Evolutionary conservation across 306 rosid species (phyloP).

Genomic region (Lathyrus sativus): DNA sequence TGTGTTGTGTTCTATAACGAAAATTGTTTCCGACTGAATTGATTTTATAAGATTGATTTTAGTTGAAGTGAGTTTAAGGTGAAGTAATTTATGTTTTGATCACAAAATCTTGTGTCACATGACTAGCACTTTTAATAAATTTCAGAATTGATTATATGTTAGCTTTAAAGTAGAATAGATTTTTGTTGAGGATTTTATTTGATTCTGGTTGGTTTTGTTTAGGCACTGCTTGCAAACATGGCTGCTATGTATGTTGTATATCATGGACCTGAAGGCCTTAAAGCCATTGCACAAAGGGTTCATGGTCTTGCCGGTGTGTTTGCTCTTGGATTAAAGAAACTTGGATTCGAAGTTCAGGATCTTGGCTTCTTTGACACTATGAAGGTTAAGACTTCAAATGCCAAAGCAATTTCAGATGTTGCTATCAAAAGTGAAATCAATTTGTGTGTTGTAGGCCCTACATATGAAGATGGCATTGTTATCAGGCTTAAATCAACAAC

Average conservation of each 20-base stretch:
- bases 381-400: conserved; percentile 70
- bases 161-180: background rate
- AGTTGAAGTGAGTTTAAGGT: too few relatives aligned
- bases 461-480: conserved; percentile 33
- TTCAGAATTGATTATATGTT: background rate
- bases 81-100: background rate
- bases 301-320: conserved; percentile 99
- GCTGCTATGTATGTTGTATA: conserved; percentile 98
- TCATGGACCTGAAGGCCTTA: conserved; percentile 98
- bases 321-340: conserved; percentile 94
- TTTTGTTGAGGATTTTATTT: conserved; percentile 37
- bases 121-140: too few relatives aligned
- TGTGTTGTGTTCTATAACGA: too few relatives aligned
- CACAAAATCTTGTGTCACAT: too few relatives aligned
- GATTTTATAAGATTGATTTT: too few relatives aligned
- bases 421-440: too few relatives aligned
- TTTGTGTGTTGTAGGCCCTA: too few relatives aligned
- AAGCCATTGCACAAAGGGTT: conserved; percentile 73
- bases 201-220: conserved; percentile 30
- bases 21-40: too few relatives aligned
- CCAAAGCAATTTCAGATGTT: conserved; percentile 70
- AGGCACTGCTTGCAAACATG: conserved; percentile 99
- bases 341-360: conserved; percentile 91
- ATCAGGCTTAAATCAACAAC: conserved; percentile 27
- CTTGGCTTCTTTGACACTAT: conserved; percentile 96